Conservation (phyloP, 2,329 filamentous ascomycete genomes). For the Aspergillus tubingensis region DNA sequence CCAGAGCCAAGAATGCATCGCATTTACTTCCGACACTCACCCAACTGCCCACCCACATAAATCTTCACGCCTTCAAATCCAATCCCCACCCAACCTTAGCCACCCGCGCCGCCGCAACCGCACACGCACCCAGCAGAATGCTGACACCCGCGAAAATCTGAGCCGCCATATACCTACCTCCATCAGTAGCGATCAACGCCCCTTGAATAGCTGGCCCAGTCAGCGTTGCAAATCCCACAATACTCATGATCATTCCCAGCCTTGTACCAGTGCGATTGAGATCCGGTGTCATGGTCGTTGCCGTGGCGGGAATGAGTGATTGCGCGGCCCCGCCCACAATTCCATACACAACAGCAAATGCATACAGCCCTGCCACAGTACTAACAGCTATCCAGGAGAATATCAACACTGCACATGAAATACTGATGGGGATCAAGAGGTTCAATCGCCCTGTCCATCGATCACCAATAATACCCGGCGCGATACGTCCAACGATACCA, state of each 20-base stretch:
- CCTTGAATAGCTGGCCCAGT: constrained; percentile 19
- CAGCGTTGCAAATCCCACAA: constrained; percentile 16
- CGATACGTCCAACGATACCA: no score
- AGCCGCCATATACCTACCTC: constrained; percentile 13
- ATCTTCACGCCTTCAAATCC: not conserved
- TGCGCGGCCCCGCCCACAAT: constrained; percentile 24
- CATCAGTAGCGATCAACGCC: constrained; percentile 11
- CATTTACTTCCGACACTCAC: no score
- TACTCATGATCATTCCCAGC: constrained; percentile 18
- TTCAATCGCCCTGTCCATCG: no score
- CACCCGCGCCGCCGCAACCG: constrained; percentile 8
- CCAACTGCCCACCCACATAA: no score
- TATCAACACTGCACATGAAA: constrained; percentile 51
- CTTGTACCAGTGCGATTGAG: constrained; percentile 9
- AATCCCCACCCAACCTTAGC: constrained; percentile 9
- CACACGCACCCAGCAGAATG: constrained; percentile 5
- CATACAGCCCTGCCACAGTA: constrained; percentile 40
- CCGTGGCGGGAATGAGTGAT: constrained; percentile 12
- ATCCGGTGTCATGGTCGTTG: constrained; percentile 14
- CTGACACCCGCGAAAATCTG: constrained; percentile 13
- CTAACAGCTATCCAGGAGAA: constrained; percentile 60
- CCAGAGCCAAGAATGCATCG: no score
- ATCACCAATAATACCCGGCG: no score
- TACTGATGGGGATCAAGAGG: constrained; percentile 36
- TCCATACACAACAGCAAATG: constrained; percentile 46